Evolutionary conservation across 2,329 filamentous ascomycete genomes (phyloP), one percentile per base, ranked within the genome.

Genomic region (Diaporthe sp.): DNA sequence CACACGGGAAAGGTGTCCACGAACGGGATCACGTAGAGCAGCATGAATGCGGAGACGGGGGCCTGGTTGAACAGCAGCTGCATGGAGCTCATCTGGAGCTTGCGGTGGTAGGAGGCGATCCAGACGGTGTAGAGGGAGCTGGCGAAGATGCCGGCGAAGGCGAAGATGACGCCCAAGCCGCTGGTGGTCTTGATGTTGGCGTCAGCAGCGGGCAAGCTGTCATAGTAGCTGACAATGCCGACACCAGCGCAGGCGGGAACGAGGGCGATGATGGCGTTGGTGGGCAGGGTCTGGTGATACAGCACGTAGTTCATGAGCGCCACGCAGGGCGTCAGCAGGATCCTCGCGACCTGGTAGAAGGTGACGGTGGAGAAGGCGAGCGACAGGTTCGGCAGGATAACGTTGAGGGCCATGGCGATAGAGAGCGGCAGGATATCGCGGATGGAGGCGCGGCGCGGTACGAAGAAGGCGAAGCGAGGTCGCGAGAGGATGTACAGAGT

Each of bases 51-150:
- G 31, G 91, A 90, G 2, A 93, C 84, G 2, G 92, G 91, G 2
- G 92, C 90, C 82, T 94, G 92, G 82, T 93, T 93, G 83, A 91
- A 90, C 15, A 94, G 86, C 44, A 94, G 84, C 84, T 94, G 92
- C 88, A 93, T 92, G 82, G 91, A 93, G 78, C 88, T 89, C 84
- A 93, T 91, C 76, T 91, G 87, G 31, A 93, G 86, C 82, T 90
- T 92, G 77, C 90, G 88, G 81, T 93, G 91, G 80, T 92, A 93
- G 79, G 88, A 89, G 70, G 89, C 88, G 80, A 94, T 92, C 91
- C 91, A 93, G 75, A 94, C 89, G 0, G 92, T 94, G 82, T 94
- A 94, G 22, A 94, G 82, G 2, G 91, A 91, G 44, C 90, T 93
- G 22, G 91, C 91, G 71, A 92, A 87, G 15, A 94, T 91, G 68